Percentiles rank a stretch among this genome's conserved stretches.
Conservation (phyloP, 2,329 filamentous ascomycete species). For the Gnomoniopsis smithogilvyi region DNA sequence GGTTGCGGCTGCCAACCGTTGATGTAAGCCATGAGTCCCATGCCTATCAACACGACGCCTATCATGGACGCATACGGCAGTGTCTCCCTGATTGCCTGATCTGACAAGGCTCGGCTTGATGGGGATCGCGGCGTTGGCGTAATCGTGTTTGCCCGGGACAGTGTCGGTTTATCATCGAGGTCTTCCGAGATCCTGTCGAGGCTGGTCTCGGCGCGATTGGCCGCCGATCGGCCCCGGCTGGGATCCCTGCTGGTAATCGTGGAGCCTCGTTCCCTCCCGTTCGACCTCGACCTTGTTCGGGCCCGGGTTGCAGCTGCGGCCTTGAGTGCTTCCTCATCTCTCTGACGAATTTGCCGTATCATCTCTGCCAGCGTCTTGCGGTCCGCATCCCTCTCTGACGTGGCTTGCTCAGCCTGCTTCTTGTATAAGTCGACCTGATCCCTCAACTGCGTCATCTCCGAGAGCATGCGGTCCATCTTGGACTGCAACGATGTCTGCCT, state of each 20-base stretch:
- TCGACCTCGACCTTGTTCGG: constrained; percentile 36
- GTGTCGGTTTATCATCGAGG: constrained; percentile 37
- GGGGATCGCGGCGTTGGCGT: constrained; percentile 40
- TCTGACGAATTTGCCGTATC: constrained; percentile 73
- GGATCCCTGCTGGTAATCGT: constrained; percentile 17
- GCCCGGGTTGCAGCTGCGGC: constrained; percentile 29
- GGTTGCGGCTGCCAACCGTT: constrained; percentile 70
- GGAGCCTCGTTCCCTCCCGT: constrained; percentile 26
- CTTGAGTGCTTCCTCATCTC: constrained; percentile 53
- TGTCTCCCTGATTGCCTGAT: constrained; percentile 49
- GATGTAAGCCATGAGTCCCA: constrained; percentile 82
- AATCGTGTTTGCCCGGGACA: constrained; percentile 48
- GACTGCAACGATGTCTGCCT: constrained; percentile 48
- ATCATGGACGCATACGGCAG: constrained; percentile 80
- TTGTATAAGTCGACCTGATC: constrained; percentile 77
- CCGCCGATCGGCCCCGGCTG: constrained; percentile 19
- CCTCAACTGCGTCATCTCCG: constrained; percentile 78
- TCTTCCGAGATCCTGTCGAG: constrained; percentile 25
- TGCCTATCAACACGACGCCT: constrained; percentile 75
- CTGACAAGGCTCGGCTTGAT: constrained; percentile 35
- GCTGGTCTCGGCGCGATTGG: constrained; percentile 9
- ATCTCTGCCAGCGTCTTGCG: constrained; percentile 80
- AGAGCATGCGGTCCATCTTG: constrained; percentile 71
- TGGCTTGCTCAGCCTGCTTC: constrained; percentile 74
- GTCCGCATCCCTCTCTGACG: constrained; percentile 69